Base-by-base conservation (phyloP, 371 early-diverging fungal genomes). In the Mucor saturninus region DNA sequence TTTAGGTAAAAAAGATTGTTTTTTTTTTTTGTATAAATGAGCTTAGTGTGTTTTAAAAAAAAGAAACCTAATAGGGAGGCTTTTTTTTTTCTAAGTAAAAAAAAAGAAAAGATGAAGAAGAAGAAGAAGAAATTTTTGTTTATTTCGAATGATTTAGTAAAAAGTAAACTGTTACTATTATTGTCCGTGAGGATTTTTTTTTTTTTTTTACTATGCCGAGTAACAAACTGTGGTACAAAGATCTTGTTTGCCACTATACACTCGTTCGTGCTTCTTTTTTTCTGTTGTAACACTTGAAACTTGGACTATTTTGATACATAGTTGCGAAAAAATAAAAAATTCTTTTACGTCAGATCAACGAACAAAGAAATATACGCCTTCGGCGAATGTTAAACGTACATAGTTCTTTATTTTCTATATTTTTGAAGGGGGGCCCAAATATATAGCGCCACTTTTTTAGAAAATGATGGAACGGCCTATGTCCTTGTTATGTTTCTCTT, bases 251-350 rank as follows among this genome's bases (percentile, higher is more conserved):
- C 50, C 11, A 50, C 50, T 50, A 48, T 5, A 28, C 1, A 28
- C 28, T 50, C 30, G 50, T 50, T 50, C 30, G 50, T 50, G 50
- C 50, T 50, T 48, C 48, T 21, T 14, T 28, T 50, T 14, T 21
- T 21, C 21, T 21, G 21, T 21, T 50, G 50, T 50, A 13, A 26
- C 10, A 50, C 50, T 50, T 50, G 46, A 46, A 21, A 46, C 46
- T 46, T 46, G 35, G 35, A 35, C 35, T 35, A 35, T 35, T 21
- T 35, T 8, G 35, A 35, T 35, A 35, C 35, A 35, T 35, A 21
- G 21, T 21, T 21, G 21, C 21, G 35, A 6, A 35, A 6, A 6
- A 6, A 35, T 4, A 35, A 35, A 35, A 35, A 8, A 8, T 35
- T 1, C 4, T 35, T 35, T 35, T 6, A 35, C 35, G 35, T 35